Conservation (phyloP, 257 asterid genomes). For the Solanum etuberosum region DNA sequence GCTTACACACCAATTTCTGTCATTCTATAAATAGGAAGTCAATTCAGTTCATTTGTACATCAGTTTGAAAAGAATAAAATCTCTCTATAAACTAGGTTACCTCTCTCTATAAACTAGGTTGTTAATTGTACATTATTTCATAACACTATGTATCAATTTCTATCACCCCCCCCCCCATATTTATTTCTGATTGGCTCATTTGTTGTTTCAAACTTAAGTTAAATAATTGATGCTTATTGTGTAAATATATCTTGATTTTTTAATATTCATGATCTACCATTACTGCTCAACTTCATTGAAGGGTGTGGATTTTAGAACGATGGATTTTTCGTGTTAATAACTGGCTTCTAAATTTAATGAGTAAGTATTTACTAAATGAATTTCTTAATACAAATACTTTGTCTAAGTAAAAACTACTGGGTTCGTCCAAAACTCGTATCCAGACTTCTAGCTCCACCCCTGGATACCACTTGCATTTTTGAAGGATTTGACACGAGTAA, state of each 20-base stretch:
- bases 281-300: background rate
- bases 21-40: too few species aligned
- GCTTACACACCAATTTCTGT: too few species aligned
- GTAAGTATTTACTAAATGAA: background rate
- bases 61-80: too few species aligned
- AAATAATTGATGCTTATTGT: background rate
- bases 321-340: too few species aligned
- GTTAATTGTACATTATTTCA: too few species aligned
- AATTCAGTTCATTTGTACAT: too few species aligned
- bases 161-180: too few species aligned
- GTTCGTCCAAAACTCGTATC: background rate
- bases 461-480: background rate
- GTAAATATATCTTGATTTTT: background rate
- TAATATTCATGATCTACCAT: too few species aligned
- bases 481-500: background rate
- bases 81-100: too few species aligned
- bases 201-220: background rate
- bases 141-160: too few species aligned
- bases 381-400: background rate
- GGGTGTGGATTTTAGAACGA: background rate
- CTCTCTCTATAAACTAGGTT: too few species aligned
- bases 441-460: background rate
- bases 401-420: background rate
- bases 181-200: too few species aligned
- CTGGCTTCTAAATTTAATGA: background rate